Evolutionary conservation across 495 filamentous ascomycete genomes (phyloP), one percentile per base, ranked within the genome.

Genomic region (Trichoderma erinaceum): DNA sequence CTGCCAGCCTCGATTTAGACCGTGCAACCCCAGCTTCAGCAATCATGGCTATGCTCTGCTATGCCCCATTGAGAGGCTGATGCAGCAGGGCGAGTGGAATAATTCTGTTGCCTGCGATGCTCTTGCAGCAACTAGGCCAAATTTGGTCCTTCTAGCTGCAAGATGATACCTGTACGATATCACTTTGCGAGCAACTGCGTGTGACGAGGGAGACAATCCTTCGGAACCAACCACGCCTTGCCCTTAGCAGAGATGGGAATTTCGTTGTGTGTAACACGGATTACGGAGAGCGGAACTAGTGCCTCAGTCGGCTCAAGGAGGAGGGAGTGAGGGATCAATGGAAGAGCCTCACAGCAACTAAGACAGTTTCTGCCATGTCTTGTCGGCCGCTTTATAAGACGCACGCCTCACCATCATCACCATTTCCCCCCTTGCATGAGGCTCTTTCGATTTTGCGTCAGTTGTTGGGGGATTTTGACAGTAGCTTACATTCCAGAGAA

Each of bases 31-130:
- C 56, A 32, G 56, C 56, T 61, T 29, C 5, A 13, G 56, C 56
- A 61, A 29, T 32, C 56, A 61, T 61, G 56, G 56, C 56, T 61
- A 25, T 61, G 23, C 56, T 61, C 8, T 16, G 5, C 50, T 61
- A 32, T 61, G 25, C 56, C 27, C 35, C 25, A 61, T 61, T 21
- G 23, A 61, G 25, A 12, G 15, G 4, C 25, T 29, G 25, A 2
- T 15, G 25, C 56, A 29, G 56, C 56, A 61, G 56, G 56, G 56
- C 23, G 27, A 61, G 16, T 21, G 29, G 25, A 3, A 23, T 18
- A 21, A 61, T 32, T 61, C 56, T 32, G 56, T 32, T 32, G 25
- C 56, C 56, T 32, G 56, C 23, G 25, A 7, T 11, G n/a, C 48
- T 52, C 25, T 32, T 1, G 56, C 56, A 29, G 56, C 25, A 11